Base-by-base conservation (phyloP, 495 filamentous ascomycete species). In the Pyrenopolyporus hunteri region DNA sequence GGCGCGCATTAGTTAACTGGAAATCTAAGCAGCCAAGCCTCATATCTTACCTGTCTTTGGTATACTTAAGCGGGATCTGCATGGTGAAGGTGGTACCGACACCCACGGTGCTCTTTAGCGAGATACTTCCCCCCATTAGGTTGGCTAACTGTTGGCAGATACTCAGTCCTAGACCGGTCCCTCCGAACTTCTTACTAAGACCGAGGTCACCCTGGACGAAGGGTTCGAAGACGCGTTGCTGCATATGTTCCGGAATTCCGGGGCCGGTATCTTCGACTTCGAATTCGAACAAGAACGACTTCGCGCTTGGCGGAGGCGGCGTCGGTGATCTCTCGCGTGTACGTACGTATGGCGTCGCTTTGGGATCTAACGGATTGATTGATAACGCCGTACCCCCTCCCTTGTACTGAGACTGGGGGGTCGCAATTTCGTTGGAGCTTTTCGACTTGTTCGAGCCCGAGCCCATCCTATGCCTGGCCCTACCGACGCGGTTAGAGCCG, bases 121-220 rank as follows among this genome's bases (percentile, higher is more conserved):
- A 68, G 31, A 97, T 90, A 5, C 71, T 79, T 17, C 93, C 93
- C 33, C 85, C 85, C 91, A 97, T 96, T 28, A 97, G 74, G 4
- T 74, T 86, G 3, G 92, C 88, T 26, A 97, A 78, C 69, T 97
- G 92, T 9, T 87, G 84, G 69, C 90, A 96, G 63, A 97, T 97
- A 63, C 88, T 91, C 44, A 97, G 71, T 6, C 93, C 93, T 5
- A 97, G 76, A n/a, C 93, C 93, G 5, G 93, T 96, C 10, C 93
- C 93, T 17, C 91, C 92, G 68, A 88, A 94, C 60, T 93, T 95
- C 70, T 91, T 95, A 73, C 87, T 93, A 16, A 97, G 76, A 1
- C 91, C 88, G 7, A 94, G 76, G 69, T 97, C 92, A 1, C 90
- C 93, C 73, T 97, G 93, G 6, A 97, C 88, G 65, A 97, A 97